Base-by-base conservation (phyloP, 257 asterid species). In the Solanum neorickii region DNA sequence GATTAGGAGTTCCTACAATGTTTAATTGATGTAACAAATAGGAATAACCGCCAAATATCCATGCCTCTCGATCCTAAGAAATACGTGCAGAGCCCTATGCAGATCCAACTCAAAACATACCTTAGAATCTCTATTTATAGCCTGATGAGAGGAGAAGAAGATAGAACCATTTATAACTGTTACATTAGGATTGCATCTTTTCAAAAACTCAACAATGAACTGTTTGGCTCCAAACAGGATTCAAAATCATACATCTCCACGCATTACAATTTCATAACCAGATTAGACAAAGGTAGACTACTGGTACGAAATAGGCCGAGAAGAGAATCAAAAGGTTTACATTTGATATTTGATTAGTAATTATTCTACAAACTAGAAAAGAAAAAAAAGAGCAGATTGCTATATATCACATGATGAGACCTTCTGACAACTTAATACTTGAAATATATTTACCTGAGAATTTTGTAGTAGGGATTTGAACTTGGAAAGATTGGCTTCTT, bases 391-490 rank as follows among this genome's bases (percentile, higher is more conserved):
- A 21, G 78, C 41, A 74, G 52, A 37, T 75, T 42, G 27, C 21
- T 75, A 75, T 37, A 12, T 20, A 76, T 76, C 23, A 76, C 20
- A 14, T 8, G 60, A 46, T 27, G 84, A 44, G 18, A 78, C 84
- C 84, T 27, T 78, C 66, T 46, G 65, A 78, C 20, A 78, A 46
- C 15, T 46, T 10, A 46, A 46, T 9, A 56, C n/a, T 21, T 37
- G 31, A 35, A 9, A 70, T 39, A 35, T 31, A 73, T 82, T 21
- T 91, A 94, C 97, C 94, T 93, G 94, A 74, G 94, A 93, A 91
- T 88, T 92, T 86, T 92, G 89, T 35, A 93, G 89, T 85, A 92
- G 94, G 23, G 95, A 92, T 89, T 90, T 91, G 87, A 94, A 94
- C 89, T 87, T 93, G 88, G 92, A 84, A 83, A 92, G 89, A 83